These are phyloP conservation scores for Gossypium gossypioides DNA, from an alignment of 441 rosid genomes.

Conservation along the genomic window DNA sequence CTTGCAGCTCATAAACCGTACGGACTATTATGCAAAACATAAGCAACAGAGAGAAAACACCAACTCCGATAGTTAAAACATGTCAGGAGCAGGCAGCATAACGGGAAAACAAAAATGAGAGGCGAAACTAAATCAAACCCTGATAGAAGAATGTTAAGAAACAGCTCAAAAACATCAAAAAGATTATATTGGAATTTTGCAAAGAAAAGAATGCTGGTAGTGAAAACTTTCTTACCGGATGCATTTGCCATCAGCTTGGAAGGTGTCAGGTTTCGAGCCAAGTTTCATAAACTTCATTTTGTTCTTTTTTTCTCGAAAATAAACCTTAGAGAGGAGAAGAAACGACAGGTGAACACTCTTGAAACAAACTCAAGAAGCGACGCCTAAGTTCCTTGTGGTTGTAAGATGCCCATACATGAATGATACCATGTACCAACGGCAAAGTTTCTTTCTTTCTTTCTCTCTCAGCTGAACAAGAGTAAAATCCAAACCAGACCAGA, in stretches of 20 bases:
- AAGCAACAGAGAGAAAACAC: not conserved
- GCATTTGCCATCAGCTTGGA: slow-evolving; percentile 67
- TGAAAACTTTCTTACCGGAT: slow-evolving; percentile 41
- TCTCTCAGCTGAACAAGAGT: not conserved
- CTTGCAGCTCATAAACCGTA: slow-evolving; percentile 2
- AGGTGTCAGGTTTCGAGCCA: slow-evolving; percentile 89
- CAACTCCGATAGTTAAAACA: not conserved
- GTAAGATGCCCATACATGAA: slow-evolving; percentile 20
- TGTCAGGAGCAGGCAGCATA: slow-evolving; percentile 11
- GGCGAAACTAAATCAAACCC: slow-evolving; percentile 5
- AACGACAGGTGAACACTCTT: slow-evolving; percentile 15
- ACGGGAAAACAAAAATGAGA: slow-evolving; percentile 5
- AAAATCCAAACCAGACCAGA: not conserved
- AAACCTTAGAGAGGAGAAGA: slow-evolving; percentile 7
- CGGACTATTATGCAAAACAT: not conserved
- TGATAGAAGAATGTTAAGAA: not conserved
- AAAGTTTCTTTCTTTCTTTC: not conserved
- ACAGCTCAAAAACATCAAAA: not conserved
- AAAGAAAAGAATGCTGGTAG: slow-evolving; percentile 3
- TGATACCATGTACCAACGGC: not conserved
- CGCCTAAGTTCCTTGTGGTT: not conserved
- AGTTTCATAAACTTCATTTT: slow-evolving; percentile 95
- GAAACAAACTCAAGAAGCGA: slow-evolving; percentile 12
- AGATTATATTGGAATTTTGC: not conserved
- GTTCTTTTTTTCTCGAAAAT: slow-evolving; percentile 10